A percentile compares a stretch with the other conserved stretches of the same genome.
These are phyloP conservation scores for Annulohypoxylon bovei DNA, from an alignment of 495 filamentous ascomycete genomes.

Conservation along the genomic window DNA sequence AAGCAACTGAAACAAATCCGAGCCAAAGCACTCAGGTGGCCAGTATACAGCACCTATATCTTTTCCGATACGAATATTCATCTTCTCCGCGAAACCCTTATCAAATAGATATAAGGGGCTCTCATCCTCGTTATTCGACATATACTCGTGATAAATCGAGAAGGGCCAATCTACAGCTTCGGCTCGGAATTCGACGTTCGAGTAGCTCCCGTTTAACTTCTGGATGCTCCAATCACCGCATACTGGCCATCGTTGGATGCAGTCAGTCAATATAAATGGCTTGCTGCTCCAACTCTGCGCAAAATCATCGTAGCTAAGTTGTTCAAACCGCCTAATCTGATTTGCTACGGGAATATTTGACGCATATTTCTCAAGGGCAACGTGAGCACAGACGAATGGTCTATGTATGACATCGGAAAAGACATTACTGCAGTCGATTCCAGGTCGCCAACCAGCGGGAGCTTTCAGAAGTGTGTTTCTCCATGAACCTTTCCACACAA, in stretches of 20 bases:
- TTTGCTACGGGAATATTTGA: slow-evolving; percentile 77
- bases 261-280: slow-evolving; percentile 88
- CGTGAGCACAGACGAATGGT: slow-evolving; percentile 89
- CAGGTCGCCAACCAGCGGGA: slow-evolving; percentile 57
- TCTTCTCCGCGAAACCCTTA: slow-evolving; percentile 85
- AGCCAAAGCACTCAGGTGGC: slow-evolving; percentile 87
- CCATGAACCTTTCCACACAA: slow-evolving; percentile 88
- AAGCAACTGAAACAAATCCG: slow-evolving; percentile 86
- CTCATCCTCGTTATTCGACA: slow-evolving; percentile 84
- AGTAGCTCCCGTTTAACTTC: slow-evolving; percentile 69
- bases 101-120: slow-evolving; percentile 96
- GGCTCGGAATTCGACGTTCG: slow-evolving; percentile 77
- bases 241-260: slow-evolving; percentile 85
- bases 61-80: slow-evolving; percentile 71
- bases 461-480: slow-evolving; percentile 78
- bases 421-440: slow-evolving; percentile 77
- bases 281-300: slow-evolving; percentile 75
- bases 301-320: slow-evolving; percentile 80
- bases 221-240: slow-evolving; percentile 78
- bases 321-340: slow-evolving; percentile 72
- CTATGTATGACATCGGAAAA: slow-evolving; percentile 92
- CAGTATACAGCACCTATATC: slow-evolving; percentile 72
- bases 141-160: slow-evolving; percentile 81
- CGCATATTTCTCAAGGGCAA: slow-evolving; percentile 70
- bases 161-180: slow-evolving; percentile 96